A percentile compares a stretch with the other conserved stretches of the same genome.
phyloP scores from a whole-genome alignment of 1,139 yeast genomes.

The Candida sanyaensis region DNA sequence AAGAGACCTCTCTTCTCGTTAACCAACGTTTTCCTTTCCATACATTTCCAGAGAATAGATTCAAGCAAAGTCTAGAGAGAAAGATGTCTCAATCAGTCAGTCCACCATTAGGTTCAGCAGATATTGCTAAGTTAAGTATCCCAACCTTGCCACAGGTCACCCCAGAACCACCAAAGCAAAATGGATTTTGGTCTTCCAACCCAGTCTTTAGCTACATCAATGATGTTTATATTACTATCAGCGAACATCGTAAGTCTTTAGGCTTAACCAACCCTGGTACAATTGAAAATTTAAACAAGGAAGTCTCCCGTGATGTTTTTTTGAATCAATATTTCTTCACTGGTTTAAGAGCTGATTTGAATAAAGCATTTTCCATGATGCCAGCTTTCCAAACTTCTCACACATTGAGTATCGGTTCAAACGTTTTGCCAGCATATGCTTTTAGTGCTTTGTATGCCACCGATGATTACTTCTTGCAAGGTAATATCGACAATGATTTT shows the following conservation, averaged over 20 bases:
- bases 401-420: conserved; percentile 87
- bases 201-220: conserved; percentile 82
- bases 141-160: conserved; percentile 63
- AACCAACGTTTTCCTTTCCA: not conserved
- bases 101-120: conserved; percentile 42
- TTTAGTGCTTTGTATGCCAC: conserved; percentile 89
- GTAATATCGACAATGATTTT: conserved; percentile 84
- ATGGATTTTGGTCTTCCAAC: conserved; percentile 79
- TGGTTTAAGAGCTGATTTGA: conserved; percentile 95
- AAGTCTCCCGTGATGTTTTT: conserved; percentile 91
- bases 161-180: conserved; percentile 49
- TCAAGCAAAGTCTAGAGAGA: not conserved
- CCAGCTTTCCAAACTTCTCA: conserved; percentile 98
- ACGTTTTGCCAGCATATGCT: conserved; percentile 87
- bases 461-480: conserved; percentile 85
- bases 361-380: conserved; percentile 86
- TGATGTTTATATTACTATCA: conserved; percentile 71
- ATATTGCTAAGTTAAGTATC: conserved; percentile 51
- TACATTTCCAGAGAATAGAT: not conserved
- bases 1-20: not conserved
- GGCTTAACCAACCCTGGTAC: conserved; percentile 93
- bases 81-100: conserved; percentile 14
- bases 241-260: conserved; percentile 78
- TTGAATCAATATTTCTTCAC: conserved; percentile 89
- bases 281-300: conserved; percentile 90